Conservation (phyloP, 169 alveolate species). For the Plasmodium knowlesi region DNA sequence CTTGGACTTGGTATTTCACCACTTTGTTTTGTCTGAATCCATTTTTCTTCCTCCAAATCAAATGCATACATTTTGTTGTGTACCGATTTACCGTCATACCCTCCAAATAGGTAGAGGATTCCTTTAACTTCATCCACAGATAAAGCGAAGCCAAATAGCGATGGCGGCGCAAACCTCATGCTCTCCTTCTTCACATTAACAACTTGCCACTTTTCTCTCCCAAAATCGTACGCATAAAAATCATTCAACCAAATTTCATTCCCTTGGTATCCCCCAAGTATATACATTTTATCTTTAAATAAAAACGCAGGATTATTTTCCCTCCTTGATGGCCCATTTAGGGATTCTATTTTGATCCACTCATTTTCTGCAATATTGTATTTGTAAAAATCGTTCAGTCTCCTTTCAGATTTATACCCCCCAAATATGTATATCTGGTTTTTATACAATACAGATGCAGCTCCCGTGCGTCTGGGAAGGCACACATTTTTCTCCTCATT, state of each 20-base stretch:
- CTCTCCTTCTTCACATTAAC: conserved; percentile 19
- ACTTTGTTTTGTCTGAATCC: conserved; percentile 33
- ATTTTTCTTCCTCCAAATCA: conserved; percentile 4
- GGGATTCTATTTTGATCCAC: conserved; percentile 3
- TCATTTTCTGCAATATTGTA: conserved; percentile 42
- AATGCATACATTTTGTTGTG: conserved; percentile 33
- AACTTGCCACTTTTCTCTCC: conserved; percentile 13
- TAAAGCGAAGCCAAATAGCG: conserved; percentile 31
- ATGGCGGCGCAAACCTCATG: conserved; percentile 8
- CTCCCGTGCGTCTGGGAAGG: conserved; percentile 20
- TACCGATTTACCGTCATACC: conserved; percentile 22
- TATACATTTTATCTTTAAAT: conserved; percentile 51
- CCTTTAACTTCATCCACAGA: conserved; percentile 23
- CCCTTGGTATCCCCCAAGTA: conserved; percentile 40
- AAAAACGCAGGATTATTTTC: conserved; percentile 50
- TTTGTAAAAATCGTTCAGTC: conserved; percentile 36
- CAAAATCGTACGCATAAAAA: conserved; percentile 24
- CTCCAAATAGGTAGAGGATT: conserved; percentile 16
- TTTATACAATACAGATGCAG: conserved; percentile 58
- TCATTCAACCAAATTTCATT: conserved; percentile 32
- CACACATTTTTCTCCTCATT: not conserved
- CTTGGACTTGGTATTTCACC: conserved; percentile 44
- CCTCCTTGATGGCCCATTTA: conserved; percentile 18
- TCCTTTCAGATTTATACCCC: conserved; percentile 25
- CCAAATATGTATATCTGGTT: conserved; percentile 42